phyloP scores from a whole-genome alignment of 2,329 filamentous ascomycete species.

The Ceratocystis variospora region DNA sequence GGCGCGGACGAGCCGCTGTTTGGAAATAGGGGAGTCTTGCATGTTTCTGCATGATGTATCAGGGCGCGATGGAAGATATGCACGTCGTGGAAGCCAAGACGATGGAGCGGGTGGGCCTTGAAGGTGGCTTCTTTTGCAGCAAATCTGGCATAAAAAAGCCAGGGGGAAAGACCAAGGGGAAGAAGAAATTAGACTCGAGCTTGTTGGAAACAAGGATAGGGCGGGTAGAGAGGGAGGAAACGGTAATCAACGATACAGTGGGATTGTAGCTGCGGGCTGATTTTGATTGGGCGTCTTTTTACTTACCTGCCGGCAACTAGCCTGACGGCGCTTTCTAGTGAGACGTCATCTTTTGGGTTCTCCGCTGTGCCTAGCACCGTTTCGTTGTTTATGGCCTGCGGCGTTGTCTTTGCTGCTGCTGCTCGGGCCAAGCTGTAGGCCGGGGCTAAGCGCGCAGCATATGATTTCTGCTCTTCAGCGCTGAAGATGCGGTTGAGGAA shows the following conservation, averaged over 20 bases:
- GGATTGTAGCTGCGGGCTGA: background rate
- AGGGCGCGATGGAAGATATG: slow-evolving; percentile 26
- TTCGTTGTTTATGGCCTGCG: background rate
- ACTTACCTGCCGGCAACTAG: slow-evolving; percentile 29
- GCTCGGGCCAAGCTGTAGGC: slow-evolving; percentile 3
- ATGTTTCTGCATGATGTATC: background rate
- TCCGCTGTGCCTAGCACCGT: background rate
- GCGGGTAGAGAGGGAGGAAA: background rate
- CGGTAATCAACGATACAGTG: background rate
- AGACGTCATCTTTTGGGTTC: background rate
- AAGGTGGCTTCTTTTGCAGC: slow-evolving; percentile 64
- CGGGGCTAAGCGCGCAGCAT: slow-evolving; percentile 11
- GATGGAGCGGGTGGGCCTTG: slow-evolving; percentile 52
- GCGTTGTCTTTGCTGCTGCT: too few relatives aligned
- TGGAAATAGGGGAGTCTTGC: slow-evolving; percentile 5
- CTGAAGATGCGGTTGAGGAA: slow-evolving; percentile 38
- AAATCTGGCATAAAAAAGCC: slow-evolving; percentile 32
- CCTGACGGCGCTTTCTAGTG: slow-evolving; percentile 21
- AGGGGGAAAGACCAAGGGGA: background rate
- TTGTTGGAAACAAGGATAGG: background rate
- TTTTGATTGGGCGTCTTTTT: background rate
- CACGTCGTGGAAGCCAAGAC: slow-evolving; percentile 49
- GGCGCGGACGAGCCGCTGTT: background rate
- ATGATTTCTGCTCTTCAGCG: slow-evolving; percentile 28
- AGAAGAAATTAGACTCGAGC: background rate